phyloP scores from a whole-genome alignment of 176 grass and related monocot species.

The Carex cristatella region DNA sequence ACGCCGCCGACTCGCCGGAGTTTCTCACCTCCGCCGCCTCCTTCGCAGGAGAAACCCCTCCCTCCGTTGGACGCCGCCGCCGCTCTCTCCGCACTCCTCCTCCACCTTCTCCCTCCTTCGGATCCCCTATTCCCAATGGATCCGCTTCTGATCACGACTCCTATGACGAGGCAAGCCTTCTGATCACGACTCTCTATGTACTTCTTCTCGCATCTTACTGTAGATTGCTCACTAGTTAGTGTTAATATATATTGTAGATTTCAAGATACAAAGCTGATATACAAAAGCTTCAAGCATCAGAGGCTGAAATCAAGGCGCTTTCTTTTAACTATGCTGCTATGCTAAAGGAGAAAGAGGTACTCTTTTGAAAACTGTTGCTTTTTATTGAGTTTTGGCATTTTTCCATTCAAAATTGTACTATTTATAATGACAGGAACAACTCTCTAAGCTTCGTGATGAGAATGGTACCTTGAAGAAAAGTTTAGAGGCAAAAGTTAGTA shows the following conservation, averaged over 20 bases:
- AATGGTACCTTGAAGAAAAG: constrained; percentile 66
- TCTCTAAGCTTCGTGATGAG: constrained; percentile 74
- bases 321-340: constrained; percentile 95
- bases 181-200: neutral
- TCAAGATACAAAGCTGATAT: constrained; percentile 78
- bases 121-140: constrained; percentile 35
- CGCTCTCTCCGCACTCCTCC: constrained; percentile 15
- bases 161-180: constrained; percentile 48
- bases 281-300: constrained; percentile 75
- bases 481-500: constrained; percentile 40
- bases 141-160: constrained; percentile 28
- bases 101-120: neutral
- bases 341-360: constrained; percentile 94
- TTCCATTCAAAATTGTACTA: neutral
- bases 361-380: constrained; percentile 2
- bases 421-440: constrained; percentile 60
- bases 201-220: neutral
- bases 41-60: constrained; percentile 7
- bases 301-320: constrained; percentile 84
- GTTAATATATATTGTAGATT: constrained; percentile 38
- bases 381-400: neutral
- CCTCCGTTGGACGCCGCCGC: constrained; percentile 34
- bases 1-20: constrained; percentile 35
- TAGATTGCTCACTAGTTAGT: neutral
- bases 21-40: constrained; percentile 3